Evolutionary conservation across 495 filamentous ascomycete species (phyloP).

Genomic region (Zalerion maritima): DNA sequence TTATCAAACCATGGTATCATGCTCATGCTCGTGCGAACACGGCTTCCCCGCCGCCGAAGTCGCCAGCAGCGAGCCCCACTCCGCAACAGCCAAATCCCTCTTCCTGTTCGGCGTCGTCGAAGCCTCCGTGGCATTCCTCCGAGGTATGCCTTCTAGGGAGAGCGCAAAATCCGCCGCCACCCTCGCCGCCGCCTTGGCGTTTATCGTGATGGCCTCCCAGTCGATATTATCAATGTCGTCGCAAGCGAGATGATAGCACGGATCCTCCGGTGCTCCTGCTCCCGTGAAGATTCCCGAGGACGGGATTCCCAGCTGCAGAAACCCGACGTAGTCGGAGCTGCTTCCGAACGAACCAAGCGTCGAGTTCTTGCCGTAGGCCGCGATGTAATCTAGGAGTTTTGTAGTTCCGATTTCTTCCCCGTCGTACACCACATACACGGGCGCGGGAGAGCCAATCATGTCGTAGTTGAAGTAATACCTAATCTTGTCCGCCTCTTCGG

Average conservation of each 20-base stretch:
- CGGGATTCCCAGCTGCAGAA: conserved; percentile 28
- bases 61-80: too few relatives aligned
- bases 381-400: conserved; percentile 30
- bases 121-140: too few relatives aligned
- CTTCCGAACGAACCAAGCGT: conserved; percentile 13
- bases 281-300: conserved; percentile 31
- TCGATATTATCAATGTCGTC: conserved; percentile 20
- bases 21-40: too few relatives aligned
- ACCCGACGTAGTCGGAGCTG: conserved; percentile 22
- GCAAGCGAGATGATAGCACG: conserved; percentile 24
- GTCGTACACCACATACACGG: conserved; percentile 41
- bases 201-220: conserved; percentile 16
- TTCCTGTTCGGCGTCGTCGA: too few relatives aligned
- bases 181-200: conserved; percentile 32
- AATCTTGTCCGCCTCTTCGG: conserved; percentile 15
- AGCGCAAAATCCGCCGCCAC: conserved; percentile 33
- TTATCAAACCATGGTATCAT: too few relatives aligned
- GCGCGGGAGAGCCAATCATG: conserved; percentile 47
- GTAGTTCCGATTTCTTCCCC: conserved; percentile 36
- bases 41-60: too few relatives aligned
- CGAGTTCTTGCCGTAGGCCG: conserved; percentile 10
- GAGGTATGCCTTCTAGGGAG: conserved; percentile 27
- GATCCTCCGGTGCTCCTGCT: conserved; percentile 16
- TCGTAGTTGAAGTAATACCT: conserved; percentile 28
- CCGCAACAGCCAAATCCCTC: too few relatives aligned